These are phyloP conservation scores for Hamigera avellanea DNA, from an alignment of 495 filamentous ascomycete species.

Conservation along the genomic window DNA sequence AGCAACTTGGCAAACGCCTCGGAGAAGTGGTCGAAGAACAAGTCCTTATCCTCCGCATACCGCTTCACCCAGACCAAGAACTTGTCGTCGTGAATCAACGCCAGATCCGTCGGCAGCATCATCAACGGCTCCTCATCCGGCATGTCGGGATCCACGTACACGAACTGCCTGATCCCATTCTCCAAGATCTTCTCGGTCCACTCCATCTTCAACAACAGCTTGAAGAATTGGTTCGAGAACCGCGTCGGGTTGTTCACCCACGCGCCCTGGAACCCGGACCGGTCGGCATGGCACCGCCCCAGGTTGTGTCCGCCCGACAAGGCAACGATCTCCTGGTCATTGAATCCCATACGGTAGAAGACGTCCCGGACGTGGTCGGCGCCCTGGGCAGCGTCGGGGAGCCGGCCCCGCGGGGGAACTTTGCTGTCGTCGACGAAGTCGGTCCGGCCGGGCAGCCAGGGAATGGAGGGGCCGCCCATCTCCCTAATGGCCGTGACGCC, in stretches of 20 bases:
- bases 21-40: slow-evolving; percentile 50
- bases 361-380: slow-evolving; percentile 46
- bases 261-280: slow-evolving; percentile 47
- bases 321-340: slow-evolving; percentile 52
- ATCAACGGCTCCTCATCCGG: slow-evolving; percentile 40
- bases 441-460: slow-evolving; percentile 44
- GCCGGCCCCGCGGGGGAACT: slow-evolving; percentile 42
- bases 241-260: slow-evolving; percentile 56
- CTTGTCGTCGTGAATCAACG: slow-evolving; percentile 23
- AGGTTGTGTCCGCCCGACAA: slow-evolving; percentile 49
- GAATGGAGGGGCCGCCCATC: slow-evolving; percentile 43
- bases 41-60: slow-evolving; percentile 48
- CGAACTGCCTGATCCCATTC: slow-evolving; percentile 46
- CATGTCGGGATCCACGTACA: slow-evolving; percentile 45
- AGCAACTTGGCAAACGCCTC: slow-evolving; percentile 51
- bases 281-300: slow-evolving; percentile 48
- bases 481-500: slow-evolving; percentile 46
- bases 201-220: slow-evolving; percentile 39
- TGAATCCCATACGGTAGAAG: slow-evolving; percentile 55
- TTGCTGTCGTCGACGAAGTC: slow-evolving; percentile 46
- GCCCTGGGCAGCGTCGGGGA: slow-evolving; percentile 48
- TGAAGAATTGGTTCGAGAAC: slow-evolving; percentile 54
- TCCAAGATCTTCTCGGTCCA: slow-evolving; percentile 42
- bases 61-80: slow-evolving; percentile 42
- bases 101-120: slow-evolving; percentile 41